Percentiles rank a stretch among this genome's conserved stretches.
These are phyloP conservation scores for Saccharomycopsis fibuligera DNA, from an alignment of 805 yeast species.

Conservation along the genomic window DNA sequence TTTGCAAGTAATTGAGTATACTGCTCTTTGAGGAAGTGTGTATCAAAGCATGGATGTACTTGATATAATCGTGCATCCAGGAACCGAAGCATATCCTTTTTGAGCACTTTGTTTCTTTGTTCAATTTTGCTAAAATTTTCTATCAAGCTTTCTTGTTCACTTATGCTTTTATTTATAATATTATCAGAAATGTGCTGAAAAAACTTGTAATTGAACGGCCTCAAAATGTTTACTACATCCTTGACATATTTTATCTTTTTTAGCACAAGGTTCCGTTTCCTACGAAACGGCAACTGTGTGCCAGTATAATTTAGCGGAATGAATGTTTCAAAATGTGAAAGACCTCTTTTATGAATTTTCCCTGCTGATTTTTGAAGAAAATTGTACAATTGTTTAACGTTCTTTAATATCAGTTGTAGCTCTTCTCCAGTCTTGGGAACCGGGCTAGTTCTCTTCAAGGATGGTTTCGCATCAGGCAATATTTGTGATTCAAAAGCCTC, in stretches of 20 bases:
- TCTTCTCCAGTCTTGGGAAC: neutral
- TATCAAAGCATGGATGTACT: too few species aligned
- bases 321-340: neutral
- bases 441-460: neutral
- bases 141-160: neutral
- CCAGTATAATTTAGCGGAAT: slow-evolving; percentile 12
- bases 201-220: slow-evolving; percentile 7
- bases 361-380: neutral
- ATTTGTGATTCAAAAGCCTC: slow-evolving; percentile 6
- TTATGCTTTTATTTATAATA: too few species aligned
- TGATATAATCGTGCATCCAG: too few species aligned
- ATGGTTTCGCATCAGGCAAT: neutral
- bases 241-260: slow-evolving; percentile 6
- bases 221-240: neutral
- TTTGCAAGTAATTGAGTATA: slow-evolving; percentile 3
- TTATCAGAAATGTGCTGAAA: slow-evolving; percentile 1
- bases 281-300: slow-evolving; percentile 3
- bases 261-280: slow-evolving; percentile 14
- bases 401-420: neutral
- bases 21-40: neutral
- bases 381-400: neutral
- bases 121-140: neutral
- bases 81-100: neutral
- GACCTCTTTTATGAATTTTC: slow-evolving; percentile 5
- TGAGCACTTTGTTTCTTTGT: neutral